phyloP scores from a whole-genome alignment of 352 stramenopile species.

The Globisporangium carolinianum region DNA sequence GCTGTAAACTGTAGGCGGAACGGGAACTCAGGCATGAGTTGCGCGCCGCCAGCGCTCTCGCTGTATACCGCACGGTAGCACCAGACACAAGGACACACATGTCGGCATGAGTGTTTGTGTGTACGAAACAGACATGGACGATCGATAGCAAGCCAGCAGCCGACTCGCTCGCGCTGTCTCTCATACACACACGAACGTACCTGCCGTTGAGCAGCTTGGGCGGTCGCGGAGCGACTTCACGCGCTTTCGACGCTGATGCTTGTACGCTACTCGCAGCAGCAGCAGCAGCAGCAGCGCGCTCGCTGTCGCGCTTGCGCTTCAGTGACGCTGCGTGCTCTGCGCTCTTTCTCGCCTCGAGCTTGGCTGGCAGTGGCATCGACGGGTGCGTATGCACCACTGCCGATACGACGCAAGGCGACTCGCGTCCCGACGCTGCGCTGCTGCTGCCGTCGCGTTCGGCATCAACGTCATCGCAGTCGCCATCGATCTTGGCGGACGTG shows the following conservation, averaged over 20 bases:
- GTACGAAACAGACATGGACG: too few species aligned
- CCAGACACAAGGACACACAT: too few species aligned
- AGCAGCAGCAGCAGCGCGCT: constrained; percentile 18
- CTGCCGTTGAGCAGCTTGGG: constrained; percentile 54
- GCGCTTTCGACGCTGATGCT: constrained; percentile 36
- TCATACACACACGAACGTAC: constrained; percentile 19
- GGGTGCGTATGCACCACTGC: too few species aligned
- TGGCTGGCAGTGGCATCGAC: too few species aligned
- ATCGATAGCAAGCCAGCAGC: too few species aligned
- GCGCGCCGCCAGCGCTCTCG: constrained; percentile 17
- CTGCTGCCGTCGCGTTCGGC: constrained; percentile 2
- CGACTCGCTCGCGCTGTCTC: too few species aligned
- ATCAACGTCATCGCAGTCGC: neutral
- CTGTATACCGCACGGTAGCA: constrained; percentile 1
- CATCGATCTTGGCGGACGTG: constrained; percentile 6
- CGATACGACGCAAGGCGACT: too few species aligned
- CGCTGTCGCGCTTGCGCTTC: constrained; percentile 65
- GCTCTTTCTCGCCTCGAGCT: constrained; percentile 26
- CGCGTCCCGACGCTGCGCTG: constrained; percentile 6
- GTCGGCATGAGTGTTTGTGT: too few species aligned
- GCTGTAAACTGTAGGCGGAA: constrained; percentile 57
- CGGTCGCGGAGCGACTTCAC: constrained; percentile 40
- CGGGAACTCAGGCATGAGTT: constrained; percentile 50
- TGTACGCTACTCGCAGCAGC: constrained; percentile 11
- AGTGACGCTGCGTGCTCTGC: constrained; percentile 21